A percentile compares a stretch with the other conserved stretches of the same genome.
These are phyloP conservation scores for Bimuria novae-zelandiae DNA, from an alignment of 2,329 filamentous ascomycete species.

Conservation along the genomic window DNA sequence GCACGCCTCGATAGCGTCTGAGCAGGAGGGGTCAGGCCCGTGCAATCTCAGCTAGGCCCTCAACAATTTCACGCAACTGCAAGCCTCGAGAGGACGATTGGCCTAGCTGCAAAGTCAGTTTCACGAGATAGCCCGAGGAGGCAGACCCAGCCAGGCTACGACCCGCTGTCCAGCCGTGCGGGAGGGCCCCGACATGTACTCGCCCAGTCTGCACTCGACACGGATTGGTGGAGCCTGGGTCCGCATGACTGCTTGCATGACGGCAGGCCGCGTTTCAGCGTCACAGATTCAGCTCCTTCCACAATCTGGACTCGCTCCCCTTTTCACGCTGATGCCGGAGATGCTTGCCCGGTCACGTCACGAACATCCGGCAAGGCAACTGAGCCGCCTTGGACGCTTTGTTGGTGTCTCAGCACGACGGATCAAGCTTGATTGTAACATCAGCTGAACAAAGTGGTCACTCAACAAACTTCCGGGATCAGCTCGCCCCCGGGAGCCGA, in stretches of 20 bases:
- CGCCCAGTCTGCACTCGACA: conserved; percentile 10
- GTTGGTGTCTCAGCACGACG: no score
- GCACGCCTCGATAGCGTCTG: conserved; percentile 15
- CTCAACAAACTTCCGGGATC: no score
- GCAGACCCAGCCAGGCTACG: conserved; percentile 9
- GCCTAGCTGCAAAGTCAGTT: conserved; percentile 9
- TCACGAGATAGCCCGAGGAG: conserved; percentile 12
- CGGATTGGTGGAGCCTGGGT: conserved; percentile 13
- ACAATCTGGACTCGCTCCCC: no score
- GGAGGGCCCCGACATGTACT: conserved; percentile 9
- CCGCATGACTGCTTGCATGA: conserved; percentile 15
- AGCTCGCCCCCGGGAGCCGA: no score
- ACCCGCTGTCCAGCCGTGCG: conserved; percentile 11
- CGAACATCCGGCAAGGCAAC: no score
- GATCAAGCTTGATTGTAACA: no score
- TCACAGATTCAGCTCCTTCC: no score
- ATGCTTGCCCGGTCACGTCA: no score
- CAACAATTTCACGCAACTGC: neutral
- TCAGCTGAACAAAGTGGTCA: no score
- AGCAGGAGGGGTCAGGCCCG: conserved; percentile 7
- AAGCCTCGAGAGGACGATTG: no score
- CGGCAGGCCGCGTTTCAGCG: conserved; percentile 15
- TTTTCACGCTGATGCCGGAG: no score
- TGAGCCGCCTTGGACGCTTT: no score
- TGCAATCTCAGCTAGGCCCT: conserved; percentile 6